These are phyloP conservation scores for Pezicula rhizophila DNA, from an alignment of 2,329 filamentous ascomycete genomes.

Conservation along the genomic window DNA sequence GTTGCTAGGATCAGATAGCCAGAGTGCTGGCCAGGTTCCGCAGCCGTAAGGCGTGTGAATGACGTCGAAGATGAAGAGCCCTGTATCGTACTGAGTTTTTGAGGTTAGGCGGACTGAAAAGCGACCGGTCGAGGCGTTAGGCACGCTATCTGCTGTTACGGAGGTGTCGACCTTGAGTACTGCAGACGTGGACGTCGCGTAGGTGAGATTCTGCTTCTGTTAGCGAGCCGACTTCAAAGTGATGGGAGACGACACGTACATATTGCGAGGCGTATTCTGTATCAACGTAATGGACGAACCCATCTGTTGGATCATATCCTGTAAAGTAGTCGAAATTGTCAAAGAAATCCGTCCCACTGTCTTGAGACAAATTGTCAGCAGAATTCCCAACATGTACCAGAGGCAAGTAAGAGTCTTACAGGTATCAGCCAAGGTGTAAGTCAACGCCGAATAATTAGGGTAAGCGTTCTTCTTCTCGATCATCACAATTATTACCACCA, in stretches of 20 bases:
- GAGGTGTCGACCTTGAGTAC: conserved; percentile 56
- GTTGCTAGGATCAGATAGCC: conserved; percentile 54
- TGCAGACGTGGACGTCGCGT: conserved; percentile 46
- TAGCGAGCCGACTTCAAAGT: not conserved
- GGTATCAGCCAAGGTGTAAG: conserved; percentile 35
- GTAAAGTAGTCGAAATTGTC: conserved; percentile 39
- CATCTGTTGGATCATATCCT: conserved; percentile 35
- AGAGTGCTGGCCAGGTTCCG: conserved; percentile 51
- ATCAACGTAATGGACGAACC: conserved; percentile 40
- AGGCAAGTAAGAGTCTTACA: conserved; percentile 22
- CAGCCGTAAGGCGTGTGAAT: conserved; percentile 52
- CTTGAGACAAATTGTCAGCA: conserved; percentile 10
- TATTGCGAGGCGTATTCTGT: conserved; percentile 8
- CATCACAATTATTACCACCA: conserved; percentile 38
- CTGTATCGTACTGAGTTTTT: conserved; percentile 45
- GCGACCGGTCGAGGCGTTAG: conserved; percentile 41
- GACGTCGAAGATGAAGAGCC: conserved; percentile 52
- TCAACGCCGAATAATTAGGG: conserved; percentile 34
- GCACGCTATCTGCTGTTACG: conserved; percentile 44
- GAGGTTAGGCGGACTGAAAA: conserved; percentile 48
- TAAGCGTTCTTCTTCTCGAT: conserved; percentile 32
- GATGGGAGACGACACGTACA: conserved; percentile 27
- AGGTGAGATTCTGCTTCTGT: conserved; percentile 51
- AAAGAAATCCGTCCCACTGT: conserved; percentile 35
- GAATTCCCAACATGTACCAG: not conserved